Base-by-base conservation (phyloP, 495 filamentous ascomycete species). In the Talaromyces proteolyticus region DNA sequence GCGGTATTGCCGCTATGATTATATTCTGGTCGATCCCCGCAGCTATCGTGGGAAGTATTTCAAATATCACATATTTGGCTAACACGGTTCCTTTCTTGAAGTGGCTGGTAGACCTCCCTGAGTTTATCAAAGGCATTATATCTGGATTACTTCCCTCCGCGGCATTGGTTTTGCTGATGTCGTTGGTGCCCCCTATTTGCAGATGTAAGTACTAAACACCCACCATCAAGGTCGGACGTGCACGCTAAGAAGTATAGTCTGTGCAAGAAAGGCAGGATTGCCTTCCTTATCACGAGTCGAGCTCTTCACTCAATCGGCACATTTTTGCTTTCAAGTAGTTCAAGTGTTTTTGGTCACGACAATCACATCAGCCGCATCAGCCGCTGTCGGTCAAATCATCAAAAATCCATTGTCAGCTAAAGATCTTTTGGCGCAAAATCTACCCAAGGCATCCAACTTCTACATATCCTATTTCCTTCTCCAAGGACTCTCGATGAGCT, bases 1-100 rank as follows among this genome's bases (percentile, higher is more conserved):
- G 76, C 29, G 84, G 87, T 56, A 81, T 95, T 52, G 70, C 73
- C 17, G 87, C 79, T 24, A 65, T 94, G 63, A 86, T 96, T 56
- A 78, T 96, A 52, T 95, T 96, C 67, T 95, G 88, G 88, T 87
- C 90, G 3, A 84, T 96, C 49, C 91, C 91, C 2, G 87, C 94
- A 14, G 86, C 82, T 10, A 68, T 91, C 42, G 89, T 95, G 44
- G 90, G 87, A 57, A 55, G 76, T 3, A 86, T 96, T 55, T 91
- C 89, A 46, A 91, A 96, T 57, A 77, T 95, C 63, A 73, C 72
- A 47, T 82, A 80, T 50, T 75, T 96, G 14, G 77, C 72, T 19
- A 59, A 75, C 2, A 65, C 66, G 3, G 57, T 89, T 40, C 73
- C 76, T n/a, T 88, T 79, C 58, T 71, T 95, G 47, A 50, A 54